A percentile compares a stretch with the other conserved stretches of the same genome.
Evolutionary conservation across 2,329 filamentous ascomycete species (phyloP).

Genomic region (Diaporthe aspalathi): DNA sequence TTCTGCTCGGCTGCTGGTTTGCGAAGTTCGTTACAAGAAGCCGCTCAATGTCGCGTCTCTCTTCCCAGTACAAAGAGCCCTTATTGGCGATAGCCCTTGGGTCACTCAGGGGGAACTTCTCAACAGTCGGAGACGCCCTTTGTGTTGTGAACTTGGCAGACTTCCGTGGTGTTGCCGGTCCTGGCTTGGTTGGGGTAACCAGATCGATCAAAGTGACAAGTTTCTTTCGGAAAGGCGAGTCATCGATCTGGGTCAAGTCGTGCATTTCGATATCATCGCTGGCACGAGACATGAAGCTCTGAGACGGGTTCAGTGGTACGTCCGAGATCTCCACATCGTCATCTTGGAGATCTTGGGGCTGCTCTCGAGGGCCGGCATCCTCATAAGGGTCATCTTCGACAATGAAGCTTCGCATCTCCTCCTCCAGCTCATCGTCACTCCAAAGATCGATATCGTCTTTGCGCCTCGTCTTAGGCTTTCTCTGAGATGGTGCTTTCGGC

Average conservation of each 20-base stretch:
- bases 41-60: slow-evolving; percentile 28
- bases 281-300: slow-evolving; percentile 11
- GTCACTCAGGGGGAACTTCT: slow-evolving; percentile 20
- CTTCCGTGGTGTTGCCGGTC: neutral
- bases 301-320: neutral
- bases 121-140: neutral
- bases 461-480: slow-evolving; percentile 27
- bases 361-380: slow-evolving; percentile 24
- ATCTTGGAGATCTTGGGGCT: slow-evolving; percentile 7
- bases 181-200: slow-evolving; percentile 11
- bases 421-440: slow-evolving; percentile 57
- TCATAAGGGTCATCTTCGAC: slow-evolving; percentile 51
- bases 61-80: slow-evolving; percentile 39
- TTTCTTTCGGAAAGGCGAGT: slow-evolving; percentile 4
- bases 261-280: slow-evolving; percentile 27
- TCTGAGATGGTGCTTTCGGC: slow-evolving; percentile 44
- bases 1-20: slow-evolving; percentile 14
- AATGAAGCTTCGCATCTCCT: slow-evolving; percentile 62
- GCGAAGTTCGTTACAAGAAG: slow-evolving; percentile 40
- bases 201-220: neutral
- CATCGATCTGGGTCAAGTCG: slow-evolving; percentile 33
- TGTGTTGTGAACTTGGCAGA: neutral
- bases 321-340: slow-evolving; percentile 39
- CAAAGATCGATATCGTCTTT: slow-evolving; percentile 34
- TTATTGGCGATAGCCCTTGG: slow-evolving; percentile 32